Percentiles rank a stretch among this genome's conserved stretches.
These are phyloP conservation scores for Magnusiomyces suaveolens DNA, from an alignment of 1,139 yeast genomes.

Conservation along the genomic window DNA sequence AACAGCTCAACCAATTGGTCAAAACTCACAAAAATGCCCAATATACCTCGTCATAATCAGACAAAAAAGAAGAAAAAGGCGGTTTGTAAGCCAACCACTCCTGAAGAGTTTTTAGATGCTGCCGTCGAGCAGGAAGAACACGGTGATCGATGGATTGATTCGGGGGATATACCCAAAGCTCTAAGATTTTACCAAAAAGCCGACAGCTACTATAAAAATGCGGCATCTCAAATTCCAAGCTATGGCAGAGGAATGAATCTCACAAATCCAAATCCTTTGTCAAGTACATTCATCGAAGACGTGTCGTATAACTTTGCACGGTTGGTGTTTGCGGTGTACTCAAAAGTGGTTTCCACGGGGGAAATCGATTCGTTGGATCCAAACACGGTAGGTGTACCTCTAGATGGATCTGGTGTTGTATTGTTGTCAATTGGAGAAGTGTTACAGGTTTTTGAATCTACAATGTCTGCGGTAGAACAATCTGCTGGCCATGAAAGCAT, in stretches of 20 bases:
- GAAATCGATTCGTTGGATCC: conserved; percentile 15
- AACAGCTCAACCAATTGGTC: no score
- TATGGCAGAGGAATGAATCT: neutral
- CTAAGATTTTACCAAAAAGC: conserved; percentile 27
- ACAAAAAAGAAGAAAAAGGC: conserved; percentile 10
- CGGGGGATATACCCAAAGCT: conserved; percentile 27
- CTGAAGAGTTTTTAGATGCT: conserved; percentile 22
- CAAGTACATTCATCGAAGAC: conserved; percentile 15
- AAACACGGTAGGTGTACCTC: conserved; percentile 4
- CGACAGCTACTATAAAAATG: conserved; percentile 17
- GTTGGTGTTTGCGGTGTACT: conserved; percentile 24
- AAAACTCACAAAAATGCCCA: neutral
- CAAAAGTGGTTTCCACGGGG: conserved; percentile 21
- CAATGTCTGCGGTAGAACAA: conserved; percentile 9
- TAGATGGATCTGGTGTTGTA: conserved; percentile 8
- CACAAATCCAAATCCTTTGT: neutral
- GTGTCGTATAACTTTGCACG: conserved; percentile 25
- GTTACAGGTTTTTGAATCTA: conserved; percentile 17
- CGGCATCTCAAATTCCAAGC: conserved; percentile 14
- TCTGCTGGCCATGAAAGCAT: conserved; percentile 11
- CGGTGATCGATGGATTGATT: conserved; percentile 28
- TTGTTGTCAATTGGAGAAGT: conserved; percentile 13
- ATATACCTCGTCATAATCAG: neutral
- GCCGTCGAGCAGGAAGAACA: conserved; percentile 26
- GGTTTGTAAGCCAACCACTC: conserved; percentile 15